These are phyloP conservation scores for Dillenia turbinata DNA, from an alignment of 164 flowering plant species.

Conservation along the genomic window DNA sequence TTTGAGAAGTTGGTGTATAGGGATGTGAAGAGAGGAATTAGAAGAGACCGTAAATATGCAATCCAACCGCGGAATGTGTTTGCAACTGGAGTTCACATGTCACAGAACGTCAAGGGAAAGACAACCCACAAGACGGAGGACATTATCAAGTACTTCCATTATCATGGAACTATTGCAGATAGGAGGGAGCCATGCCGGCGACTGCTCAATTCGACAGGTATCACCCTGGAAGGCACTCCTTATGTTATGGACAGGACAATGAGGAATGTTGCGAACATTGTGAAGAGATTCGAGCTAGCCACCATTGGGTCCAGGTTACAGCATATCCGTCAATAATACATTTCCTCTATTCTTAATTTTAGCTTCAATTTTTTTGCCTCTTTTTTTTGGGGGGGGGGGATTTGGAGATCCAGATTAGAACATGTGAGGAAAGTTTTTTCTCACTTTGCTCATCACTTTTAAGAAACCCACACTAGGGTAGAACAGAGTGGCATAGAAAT, in stretches of 20 bases:
- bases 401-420: too few species aligned
- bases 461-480: too few species aligned
- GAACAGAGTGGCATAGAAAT: too few species aligned
- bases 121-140: constrained; percentile 59
- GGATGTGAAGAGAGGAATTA: constrained; percentile 60
- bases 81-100: constrained; percentile 92
- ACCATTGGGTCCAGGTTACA: constrained; percentile 50
- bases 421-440: too few species aligned
- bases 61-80: constrained; percentile 70
- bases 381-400: too few species aligned
- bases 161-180: constrained; percentile 75
- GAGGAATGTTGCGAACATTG: constrained; percentile 28
- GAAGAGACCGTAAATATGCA: constrained; percentile 90
- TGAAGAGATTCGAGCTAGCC: constrained; percentile 62
- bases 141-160: constrained; percentile 74
- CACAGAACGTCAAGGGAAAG: constrained; percentile 59
- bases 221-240: constrained; percentile 37
- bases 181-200: constrained; percentile 70
- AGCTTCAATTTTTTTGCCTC: too few species aligned
- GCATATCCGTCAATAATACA: constrained; percentile 43
- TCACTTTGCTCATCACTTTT: too few species aligned
- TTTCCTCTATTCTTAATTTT: too few species aligned
- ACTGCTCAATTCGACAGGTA: constrained; percentile 30
- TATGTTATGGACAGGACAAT: constrained; percentile 55
- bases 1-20: constrained; percentile 85